Conservation (phyloP, 345 rosid genomes). For the Corymbia maculata region DNA sequence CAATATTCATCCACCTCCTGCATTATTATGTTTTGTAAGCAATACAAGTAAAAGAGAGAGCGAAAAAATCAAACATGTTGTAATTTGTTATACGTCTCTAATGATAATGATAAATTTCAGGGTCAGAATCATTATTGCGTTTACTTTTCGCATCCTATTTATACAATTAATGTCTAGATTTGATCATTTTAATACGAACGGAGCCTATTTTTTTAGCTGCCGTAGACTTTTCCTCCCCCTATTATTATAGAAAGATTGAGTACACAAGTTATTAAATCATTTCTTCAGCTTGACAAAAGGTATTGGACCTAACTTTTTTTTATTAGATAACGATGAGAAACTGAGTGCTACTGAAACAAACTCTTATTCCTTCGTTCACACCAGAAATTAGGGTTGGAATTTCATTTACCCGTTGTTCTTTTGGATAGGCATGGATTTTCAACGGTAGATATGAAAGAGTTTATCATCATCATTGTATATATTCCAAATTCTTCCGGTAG, state of each 20-base stretch:
- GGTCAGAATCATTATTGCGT: not conserved
- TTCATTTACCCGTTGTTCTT: not conserved
- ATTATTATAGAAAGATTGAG: not conserved
- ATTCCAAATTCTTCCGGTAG: not conserved
- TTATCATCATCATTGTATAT: not conserved
- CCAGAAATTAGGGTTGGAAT: not conserved
- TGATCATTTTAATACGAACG: not conserved
- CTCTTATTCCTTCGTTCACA: not conserved
- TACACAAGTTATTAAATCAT: not conserved
- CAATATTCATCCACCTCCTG: not conserved
- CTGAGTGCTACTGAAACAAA: not conserved
- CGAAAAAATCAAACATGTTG: not conserved
- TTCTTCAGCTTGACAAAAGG: not conserved
- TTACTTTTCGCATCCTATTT: not conserved
- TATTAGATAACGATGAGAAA: not conserved
- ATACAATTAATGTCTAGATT: not conserved
- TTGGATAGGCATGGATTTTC: not conserved
- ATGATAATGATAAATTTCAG: not conserved
- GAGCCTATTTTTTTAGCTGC: not conserved
- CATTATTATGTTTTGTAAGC: not conserved
- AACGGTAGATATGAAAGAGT: not conserved
- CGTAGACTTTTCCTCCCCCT: not conserved
- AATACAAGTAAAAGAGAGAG: not conserved
- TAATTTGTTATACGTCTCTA: not conserved
- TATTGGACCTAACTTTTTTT: not conserved